These are phyloP conservation scores for Diaporthe sp. DNA, from an alignment of 2,329 filamentous ascomycete genomes.

Conservation along the genomic window DNA sequence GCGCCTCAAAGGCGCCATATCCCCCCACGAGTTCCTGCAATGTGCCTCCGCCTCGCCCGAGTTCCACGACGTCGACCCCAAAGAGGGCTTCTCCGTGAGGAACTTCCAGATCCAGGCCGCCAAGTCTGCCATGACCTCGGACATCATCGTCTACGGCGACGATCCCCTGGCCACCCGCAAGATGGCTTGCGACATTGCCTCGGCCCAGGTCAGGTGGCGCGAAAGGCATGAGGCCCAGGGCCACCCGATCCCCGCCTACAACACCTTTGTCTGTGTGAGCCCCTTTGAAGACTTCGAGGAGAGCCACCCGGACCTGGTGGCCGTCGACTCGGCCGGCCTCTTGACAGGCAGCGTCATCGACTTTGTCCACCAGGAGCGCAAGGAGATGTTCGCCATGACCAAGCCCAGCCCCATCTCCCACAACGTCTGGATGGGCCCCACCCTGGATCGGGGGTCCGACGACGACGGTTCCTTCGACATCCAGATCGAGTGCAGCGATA, in stretches of 20 bases:
- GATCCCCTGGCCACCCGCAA: conserved; percentile 71
- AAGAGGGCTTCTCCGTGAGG: conserved; percentile 91
- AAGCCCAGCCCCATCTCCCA: conserved; percentile 87
- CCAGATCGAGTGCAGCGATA: conserved; percentile 88
- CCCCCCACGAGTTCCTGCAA: conserved; percentile 83
- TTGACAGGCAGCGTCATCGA: conserved; percentile 85
- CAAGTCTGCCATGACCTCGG: conserved; percentile 88
- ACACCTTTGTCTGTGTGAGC: conserved; percentile 82
- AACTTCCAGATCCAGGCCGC: conserved; percentile 97
- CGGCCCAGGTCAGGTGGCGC: conserved; percentile 82
- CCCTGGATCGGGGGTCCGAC: conserved; percentile 75
- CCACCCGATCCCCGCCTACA: conserved; percentile 74
- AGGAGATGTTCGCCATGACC: conserved; percentile 96
- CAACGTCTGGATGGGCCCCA: conserved; percentile 93
- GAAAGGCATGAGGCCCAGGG: conserved; percentile 70
- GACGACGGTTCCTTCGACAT: conserved; percentile 81
- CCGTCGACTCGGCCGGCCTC: conserved; percentile 78
- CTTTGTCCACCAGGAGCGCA: conserved; percentile 88
- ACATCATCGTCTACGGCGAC: conserved; percentile 93
- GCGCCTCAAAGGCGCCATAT: conserved; percentile 88
- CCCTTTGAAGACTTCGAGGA: conserved; percentile 80
- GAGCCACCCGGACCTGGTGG: conserved; percentile 77
- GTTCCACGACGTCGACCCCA: conserved; percentile 88
- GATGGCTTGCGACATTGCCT: conserved; percentile 76
- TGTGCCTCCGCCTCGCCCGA: conserved; percentile 58